Conservation (phyloP, 1,284 basidiomycete genomes). For the Moesziomyces globuligerus region DNA sequence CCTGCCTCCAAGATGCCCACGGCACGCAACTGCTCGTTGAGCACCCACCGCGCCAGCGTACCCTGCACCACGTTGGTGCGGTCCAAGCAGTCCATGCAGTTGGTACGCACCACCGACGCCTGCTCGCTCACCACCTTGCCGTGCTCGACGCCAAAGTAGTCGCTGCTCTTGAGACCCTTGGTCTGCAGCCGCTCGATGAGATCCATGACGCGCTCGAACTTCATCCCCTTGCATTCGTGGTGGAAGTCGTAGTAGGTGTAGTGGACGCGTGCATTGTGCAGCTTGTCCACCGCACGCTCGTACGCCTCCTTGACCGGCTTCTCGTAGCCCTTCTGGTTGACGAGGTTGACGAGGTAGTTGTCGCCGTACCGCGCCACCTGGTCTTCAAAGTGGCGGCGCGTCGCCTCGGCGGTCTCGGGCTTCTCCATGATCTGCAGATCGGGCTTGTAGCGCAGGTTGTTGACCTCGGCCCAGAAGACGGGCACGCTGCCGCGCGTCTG, state of each 20-base stretch:
- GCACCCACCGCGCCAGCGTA: slow-evolving; percentile 60
- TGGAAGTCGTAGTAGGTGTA: slow-evolving; percentile 99
- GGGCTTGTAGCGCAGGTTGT: slow-evolving; percentile 94
- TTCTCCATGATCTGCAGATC: slow-evolving; percentile 96
- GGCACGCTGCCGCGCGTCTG: slow-evolving; percentile 95
- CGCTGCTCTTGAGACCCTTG: slow-evolving; percentile 73
- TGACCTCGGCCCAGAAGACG: slow-evolving; percentile 96
- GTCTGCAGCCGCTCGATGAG: slow-evolving; percentile 80
- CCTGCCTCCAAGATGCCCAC: slow-evolving; percentile 54
- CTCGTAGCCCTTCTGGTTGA: slow-evolving; percentile 95
- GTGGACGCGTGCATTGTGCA: slow-evolving; percentile 76
- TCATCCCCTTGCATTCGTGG: slow-evolving; percentile 92
- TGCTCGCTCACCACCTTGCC: slow-evolving; percentile 60
- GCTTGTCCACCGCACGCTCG: slow-evolving; percentile 77
- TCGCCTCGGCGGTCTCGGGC: slow-evolving; percentile 78
- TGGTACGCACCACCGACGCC: slow-evolving; percentile 69
- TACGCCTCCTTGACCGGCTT: slow-evolving; percentile 95
- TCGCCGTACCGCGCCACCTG: slow-evolving; percentile 82
- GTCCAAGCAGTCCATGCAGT: slow-evolving; percentile 85
- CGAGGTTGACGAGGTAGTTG: slow-evolving; percentile 86
- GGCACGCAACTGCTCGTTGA: slow-evolving; percentile 78
- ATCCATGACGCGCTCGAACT: slow-evolving; percentile 89
- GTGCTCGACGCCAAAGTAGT: slow-evolving; percentile 49
- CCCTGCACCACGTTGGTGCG: slow-evolving; percentile 93
- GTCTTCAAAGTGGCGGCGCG: slow-evolving; percentile 79